phyloP scores from a whole-genome alignment of 306 rosid genomes.

The Luffa acutangula region DNA sequence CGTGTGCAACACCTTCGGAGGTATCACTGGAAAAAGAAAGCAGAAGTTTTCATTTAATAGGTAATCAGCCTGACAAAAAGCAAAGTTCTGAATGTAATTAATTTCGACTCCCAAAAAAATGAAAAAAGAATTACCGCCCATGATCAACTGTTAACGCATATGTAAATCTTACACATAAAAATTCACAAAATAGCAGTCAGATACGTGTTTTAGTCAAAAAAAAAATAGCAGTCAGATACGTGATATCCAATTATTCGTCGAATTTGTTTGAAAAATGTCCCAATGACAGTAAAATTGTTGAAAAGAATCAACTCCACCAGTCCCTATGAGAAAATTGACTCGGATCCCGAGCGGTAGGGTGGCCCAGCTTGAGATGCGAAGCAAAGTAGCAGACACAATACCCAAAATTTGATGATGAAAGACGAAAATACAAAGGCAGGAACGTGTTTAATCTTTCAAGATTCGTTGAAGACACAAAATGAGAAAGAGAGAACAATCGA shows the following conservation, averaged over 20 bases:
- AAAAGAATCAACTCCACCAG: neutral
- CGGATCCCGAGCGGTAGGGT: neutral
- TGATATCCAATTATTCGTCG: neutral
- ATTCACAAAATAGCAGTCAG: neutral
- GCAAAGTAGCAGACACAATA: neutral
- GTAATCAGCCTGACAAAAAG: neutral
- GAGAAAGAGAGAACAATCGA: neutral
- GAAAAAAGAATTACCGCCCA: neutral
- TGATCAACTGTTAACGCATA: neutral
- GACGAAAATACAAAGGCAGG: neutral
- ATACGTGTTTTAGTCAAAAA: too few relatives aligned
- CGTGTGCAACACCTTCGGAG: constrained; percentile 61
- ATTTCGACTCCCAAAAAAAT: neutral
- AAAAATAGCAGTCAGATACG: neutral
- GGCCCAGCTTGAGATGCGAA: neutral
- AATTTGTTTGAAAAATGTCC: neutral
- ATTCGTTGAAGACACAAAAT: neutral
- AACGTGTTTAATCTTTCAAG: neutral
- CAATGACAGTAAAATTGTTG: neutral
- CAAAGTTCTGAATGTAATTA: neutral
- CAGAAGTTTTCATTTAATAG: neutral
- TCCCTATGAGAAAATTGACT: neutral
- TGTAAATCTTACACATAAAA: neutral
- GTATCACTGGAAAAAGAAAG: constrained; percentile 41
- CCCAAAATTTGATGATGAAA: neutral